Conservation (phyloP, 177 flowering plant genomes). For the Vitis hybrid region DNA sequence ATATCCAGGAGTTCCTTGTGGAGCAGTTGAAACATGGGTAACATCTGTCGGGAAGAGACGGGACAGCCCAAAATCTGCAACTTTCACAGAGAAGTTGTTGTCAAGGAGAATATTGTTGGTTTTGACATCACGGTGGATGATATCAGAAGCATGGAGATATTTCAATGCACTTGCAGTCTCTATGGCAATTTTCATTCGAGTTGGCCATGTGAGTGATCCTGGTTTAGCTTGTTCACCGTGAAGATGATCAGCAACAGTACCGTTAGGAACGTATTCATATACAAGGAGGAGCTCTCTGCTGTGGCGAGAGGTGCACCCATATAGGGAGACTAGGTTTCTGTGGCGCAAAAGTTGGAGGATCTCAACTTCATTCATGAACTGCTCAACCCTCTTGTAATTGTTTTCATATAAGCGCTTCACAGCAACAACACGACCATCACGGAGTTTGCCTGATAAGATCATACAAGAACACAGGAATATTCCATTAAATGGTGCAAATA, state of each 20-base stretch:
- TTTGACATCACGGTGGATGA: slow-evolving; percentile 5
- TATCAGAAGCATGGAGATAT: slow-evolving; percentile 53
- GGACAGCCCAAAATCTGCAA: slow-evolving; percentile 17
- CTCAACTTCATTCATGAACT: slow-evolving; percentile 58
- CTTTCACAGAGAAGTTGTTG: too few species aligned
- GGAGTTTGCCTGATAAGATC: slow-evolving; percentile 40
- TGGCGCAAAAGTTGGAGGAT: slow-evolving; percentile 53
- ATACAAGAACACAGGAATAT: neutral
- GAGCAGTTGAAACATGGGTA: slow-evolving; percentile 63
- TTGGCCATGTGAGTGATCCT: neutral
- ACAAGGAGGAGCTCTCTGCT: slow-evolving; percentile 36
- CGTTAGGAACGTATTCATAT: too few species aligned
- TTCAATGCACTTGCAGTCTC: slow-evolving; percentile 58
- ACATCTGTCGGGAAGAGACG: slow-evolving; percentile 49
- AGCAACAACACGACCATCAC: slow-evolving; percentile 68
- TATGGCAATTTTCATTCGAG: slow-evolving; percentile 48
- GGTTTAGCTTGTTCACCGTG: too few species aligned
- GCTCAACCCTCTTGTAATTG: slow-evolving; percentile 55
- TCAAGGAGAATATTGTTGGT: too few species aligned
- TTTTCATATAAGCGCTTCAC: slow-evolving; percentile 65
- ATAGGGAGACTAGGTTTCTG: slow-evolving; percentile 49
- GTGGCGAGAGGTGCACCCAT: slow-evolving; percentile 60
- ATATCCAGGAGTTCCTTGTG: slow-evolving; percentile 72
- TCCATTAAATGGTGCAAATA: neutral
- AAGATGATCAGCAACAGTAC: too few species aligned